These are phyloP conservation scores for Closterium sp. DNA, from an alignment of 139 green algal genomes.

Conservation along the genomic window DNA sequence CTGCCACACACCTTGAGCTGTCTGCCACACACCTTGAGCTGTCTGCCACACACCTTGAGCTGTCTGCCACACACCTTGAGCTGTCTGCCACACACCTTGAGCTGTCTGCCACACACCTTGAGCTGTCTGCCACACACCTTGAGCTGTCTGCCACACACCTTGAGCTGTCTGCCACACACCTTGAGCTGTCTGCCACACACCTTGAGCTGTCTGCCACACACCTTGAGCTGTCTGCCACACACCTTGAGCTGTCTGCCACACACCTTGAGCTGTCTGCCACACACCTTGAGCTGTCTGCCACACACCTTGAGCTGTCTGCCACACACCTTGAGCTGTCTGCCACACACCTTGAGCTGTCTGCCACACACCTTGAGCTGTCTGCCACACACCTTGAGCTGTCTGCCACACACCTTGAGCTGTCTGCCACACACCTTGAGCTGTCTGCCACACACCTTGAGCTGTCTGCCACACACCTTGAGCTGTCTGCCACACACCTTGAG, in stretches of 20 bases:
- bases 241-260: background rate
- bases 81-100: slow-evolving; percentile 26
- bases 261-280: slow-evolving; percentile 38
- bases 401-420: no score
- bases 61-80: background rate
- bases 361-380: slow-evolving; percentile 41
- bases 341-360: slow-evolving; percentile 4
- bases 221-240: slow-evolving; percentile 36
- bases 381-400: slow-evolving; percentile 45
- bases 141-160: slow-evolving; percentile 20
- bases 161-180: slow-evolving; percentile 27
- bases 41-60: slow-evolving; percentile 43
- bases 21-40: slow-evolving; percentile 43
- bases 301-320: background rate
- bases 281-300: slow-evolving; percentile 8
- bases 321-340: slow-evolving; percentile 45
- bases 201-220: slow-evolving; percentile 27
- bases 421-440: slow-evolving; percentile 33
- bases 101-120: slow-evolving; percentile 34
- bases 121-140: background rate
- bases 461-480: background rate
- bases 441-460: slow-evolving; percentile 27
- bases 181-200: slow-evolving; percentile 45
- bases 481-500: slow-evolving; percentile 34
- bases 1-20: slow-evolving; percentile 21